These are phyloP conservation scores for Yamadazyma dushanensis DNA, from an alignment of 1,139 yeast species.

Conservation along the genomic window DNA sequence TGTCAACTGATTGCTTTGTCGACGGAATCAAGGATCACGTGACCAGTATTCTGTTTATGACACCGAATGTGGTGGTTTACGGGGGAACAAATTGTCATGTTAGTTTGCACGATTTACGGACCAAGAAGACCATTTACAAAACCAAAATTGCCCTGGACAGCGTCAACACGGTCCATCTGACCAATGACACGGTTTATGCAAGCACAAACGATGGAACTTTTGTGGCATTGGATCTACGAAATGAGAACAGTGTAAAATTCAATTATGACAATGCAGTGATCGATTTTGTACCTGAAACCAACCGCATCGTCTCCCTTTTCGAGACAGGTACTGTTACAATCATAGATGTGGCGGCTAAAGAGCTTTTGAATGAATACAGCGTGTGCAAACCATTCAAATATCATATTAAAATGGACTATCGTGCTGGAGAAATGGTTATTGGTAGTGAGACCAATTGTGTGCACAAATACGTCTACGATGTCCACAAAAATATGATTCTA, in stretches of 20 bases:
- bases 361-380: conserved; percentile 8
- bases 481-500: conserved; percentile 6
- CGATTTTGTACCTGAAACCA: conserved; percentile 10
- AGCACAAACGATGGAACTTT: conserved; percentile 32
- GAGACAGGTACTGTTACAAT: conserved; percentile 9
- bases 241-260: conserved; percentile 18
- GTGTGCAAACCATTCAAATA: conserved; percentile 4
- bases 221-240: conserved; percentile 29
- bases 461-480: conserved; percentile 3
- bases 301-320: conserved; percentile 2
- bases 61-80: conserved; percentile 19
- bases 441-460: conserved; percentile 9
- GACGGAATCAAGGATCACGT: conserved; percentile 14
- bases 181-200: conserved; percentile 13
- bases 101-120: conserved; percentile 16
- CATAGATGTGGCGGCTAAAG: conserved; percentile 2
- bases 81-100: conserved; percentile 25
- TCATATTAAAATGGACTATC: conserved; percentile 6
- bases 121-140: conserved; percentile 11
- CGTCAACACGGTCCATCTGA: conserved; percentile 24
- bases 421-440: conserved; percentile 2
- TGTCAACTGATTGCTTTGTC: conserved; percentile 9
- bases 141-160: conserved; percentile 28
- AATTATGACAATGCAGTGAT: conserved; percentile 12
- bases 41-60: conserved; percentile 12